Percentiles rank a stretch among this genome's conserved stretches.
Conservation (phyloP, 306 rosid genomes). For the Malus asiatica region DNA sequence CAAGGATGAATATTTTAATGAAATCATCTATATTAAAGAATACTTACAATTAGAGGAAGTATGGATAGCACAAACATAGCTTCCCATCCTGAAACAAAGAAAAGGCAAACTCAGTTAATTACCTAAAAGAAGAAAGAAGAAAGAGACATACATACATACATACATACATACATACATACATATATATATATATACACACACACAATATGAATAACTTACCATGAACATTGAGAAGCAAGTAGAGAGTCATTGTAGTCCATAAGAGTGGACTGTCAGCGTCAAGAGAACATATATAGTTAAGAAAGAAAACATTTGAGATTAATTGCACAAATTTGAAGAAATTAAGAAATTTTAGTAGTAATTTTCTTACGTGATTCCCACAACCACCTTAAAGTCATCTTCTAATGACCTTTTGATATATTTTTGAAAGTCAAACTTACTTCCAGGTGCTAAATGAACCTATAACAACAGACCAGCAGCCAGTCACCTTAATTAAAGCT, state of each 20-base stretch:
- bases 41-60: slow-evolving; percentile 66
- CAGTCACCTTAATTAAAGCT: background rate
- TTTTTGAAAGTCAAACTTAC: slow-evolving; percentile 90
- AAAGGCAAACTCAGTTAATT: no score
- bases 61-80: slow-evolving; percentile 57
- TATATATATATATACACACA: background rate
- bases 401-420: slow-evolving; percentile 90
- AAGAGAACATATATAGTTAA: background rate
- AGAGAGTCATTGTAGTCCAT: slow-evolving; percentile 79
- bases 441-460: slow-evolving; percentile 96
- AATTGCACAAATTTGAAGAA: background rate
- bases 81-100: slow-evolving; percentile 62
- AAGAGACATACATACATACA: background rate
- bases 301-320: background rate
- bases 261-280: slow-evolving; percentile 71
- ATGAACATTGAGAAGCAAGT: slow-evolving; percentile 74
- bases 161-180: no score
- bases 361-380: slow-evolving; percentile 71
- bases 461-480: slow-evolving; percentile 4
- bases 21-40: background rate
- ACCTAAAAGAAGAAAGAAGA: background rate
- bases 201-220: slow-evolving; percentile 39
- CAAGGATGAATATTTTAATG: background rate
- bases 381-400: slow-evolving; percentile 97
- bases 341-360: background rate